Conservation (phyloP, 2,329 filamentous ascomycete genomes). For the Zalaria obscura region DNA sequence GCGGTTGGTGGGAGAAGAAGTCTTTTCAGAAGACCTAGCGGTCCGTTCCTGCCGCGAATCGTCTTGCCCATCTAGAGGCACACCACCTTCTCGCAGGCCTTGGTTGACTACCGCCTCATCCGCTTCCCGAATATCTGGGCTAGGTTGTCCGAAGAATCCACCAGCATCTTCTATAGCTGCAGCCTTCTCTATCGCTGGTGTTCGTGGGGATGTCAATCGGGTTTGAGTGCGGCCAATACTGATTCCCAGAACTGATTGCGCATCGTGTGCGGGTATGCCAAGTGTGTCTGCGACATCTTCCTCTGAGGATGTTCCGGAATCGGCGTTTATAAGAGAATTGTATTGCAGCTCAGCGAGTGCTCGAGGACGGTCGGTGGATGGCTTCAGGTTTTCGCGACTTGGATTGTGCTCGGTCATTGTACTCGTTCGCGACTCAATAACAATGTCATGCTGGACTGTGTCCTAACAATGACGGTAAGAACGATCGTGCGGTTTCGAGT, state of each 20-base stretch:
- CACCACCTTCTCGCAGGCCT: constrained; percentile 1
- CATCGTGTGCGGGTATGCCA: constrained; percentile 21
- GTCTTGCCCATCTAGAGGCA: no score
- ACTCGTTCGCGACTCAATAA: no score
- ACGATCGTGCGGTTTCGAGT: no score
- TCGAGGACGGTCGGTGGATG: constrained; percentile 9
- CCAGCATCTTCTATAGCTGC: constrained; percentile 36
- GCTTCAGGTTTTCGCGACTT: neutral
- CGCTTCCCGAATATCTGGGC: no score
- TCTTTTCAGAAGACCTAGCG: no score
- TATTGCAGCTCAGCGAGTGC: constrained; percentile 28
- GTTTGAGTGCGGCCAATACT: constrained; percentile 45
- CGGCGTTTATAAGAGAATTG: constrained; percentile 22
- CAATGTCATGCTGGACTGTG: no score
- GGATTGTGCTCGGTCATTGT: neutral
- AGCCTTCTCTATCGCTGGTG: constrained; percentile 45
- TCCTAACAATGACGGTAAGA: no score
- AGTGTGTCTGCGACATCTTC: constrained; percentile 19
- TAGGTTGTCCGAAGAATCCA: constrained; percentile 28
- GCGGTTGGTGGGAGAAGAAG: no score
- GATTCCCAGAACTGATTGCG: constrained; percentile 37
- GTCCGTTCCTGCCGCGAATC: no score
- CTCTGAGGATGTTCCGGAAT: constrained; percentile 29
- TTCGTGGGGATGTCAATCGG: constrained; percentile 40
- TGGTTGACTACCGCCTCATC: constrained; percentile 3